Evolutionary conservation across 1,284 basidiomycete species (phyloP).

Genomic region (Apiotrichum porosum): DNA sequence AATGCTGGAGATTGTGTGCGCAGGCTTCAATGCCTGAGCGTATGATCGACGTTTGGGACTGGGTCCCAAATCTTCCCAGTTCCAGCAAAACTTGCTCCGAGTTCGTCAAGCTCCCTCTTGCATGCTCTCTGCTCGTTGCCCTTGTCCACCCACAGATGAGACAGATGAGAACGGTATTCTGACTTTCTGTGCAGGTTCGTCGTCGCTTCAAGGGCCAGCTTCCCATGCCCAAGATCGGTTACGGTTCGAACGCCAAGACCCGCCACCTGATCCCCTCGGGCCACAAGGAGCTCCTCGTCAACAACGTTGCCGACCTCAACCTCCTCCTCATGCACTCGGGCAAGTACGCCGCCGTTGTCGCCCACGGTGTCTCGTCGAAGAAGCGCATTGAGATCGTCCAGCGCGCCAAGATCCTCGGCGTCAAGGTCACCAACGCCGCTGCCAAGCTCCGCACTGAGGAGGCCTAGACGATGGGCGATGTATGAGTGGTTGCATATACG

Average conservation of each 20-base stretch:
- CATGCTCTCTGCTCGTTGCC: too few species aligned
- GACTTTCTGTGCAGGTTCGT: conserved; percentile 51
- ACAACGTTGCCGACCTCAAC: conserved; percentile 86
- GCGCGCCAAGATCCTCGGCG: conserved; percentile 80
- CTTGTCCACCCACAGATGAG: too few species aligned
- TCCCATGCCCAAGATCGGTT: conserved; percentile 80
- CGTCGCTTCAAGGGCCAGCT: conserved; percentile 93
- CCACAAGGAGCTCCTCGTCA: conserved; percentile 88
- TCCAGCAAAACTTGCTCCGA: background rate
- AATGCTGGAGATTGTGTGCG: background rate
- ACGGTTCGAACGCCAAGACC: conserved; percentile 62
- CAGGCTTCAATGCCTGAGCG: too few species aligned
- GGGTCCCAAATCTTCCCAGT: background rate
- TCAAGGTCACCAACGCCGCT: conserved; percentile 92
- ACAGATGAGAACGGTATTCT: background rate
- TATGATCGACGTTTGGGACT: too few species aligned
- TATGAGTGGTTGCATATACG: conserved; percentile 21
- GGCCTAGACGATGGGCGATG: conserved; percentile 44
- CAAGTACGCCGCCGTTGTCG: conserved; percentile 92
- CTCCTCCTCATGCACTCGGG: conserved; percentile 98
- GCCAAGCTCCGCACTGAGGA: conserved; percentile 97
- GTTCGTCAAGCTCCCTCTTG: too few species aligned
- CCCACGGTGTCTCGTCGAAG: conserved; percentile 93
- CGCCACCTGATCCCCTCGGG: conserved; percentile 91
- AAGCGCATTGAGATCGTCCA: conserved; percentile 88